Base-by-base conservation (phyloP, 2,329 filamentous ascomycete genomes). In the Aureobasidium sp. region DNA sequence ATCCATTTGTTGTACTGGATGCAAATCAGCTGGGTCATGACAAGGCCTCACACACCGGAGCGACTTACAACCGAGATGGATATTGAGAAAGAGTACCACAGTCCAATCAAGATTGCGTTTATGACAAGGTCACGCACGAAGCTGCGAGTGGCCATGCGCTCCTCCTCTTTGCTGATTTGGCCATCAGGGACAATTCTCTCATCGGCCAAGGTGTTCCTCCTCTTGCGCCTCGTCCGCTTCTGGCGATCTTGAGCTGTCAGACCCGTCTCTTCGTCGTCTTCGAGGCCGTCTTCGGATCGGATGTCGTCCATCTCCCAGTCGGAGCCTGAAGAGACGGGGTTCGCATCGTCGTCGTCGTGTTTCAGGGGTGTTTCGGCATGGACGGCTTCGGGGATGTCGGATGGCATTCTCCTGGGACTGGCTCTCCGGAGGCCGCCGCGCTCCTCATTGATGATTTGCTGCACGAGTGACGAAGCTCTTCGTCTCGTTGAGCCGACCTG, bases 1-100 rank as follows among this genome's bases (percentile, higher is more conserved):
- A 98, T 97, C 93, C 93, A 97, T 74, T 96, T 97, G 79, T 98
- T 98, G 77, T 97, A 98, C 85, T 93, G 61, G 14, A 4, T 4
- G 6, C 17, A 8, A 8, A 37, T 51, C 3, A 51, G 48, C 27
- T 19, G 55, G 37, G 21, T 29, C n/a, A 21, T 14, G 37, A 44
- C 30, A 29, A 45, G 27, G 35, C 25, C 1, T 37, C 19, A 4
- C 3, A 4, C 22, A 6, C 1, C 5, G 25, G 6, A 7, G 19
- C 35, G 35, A 75, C 85, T 74, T 78, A 91, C 87, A 62, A 96
- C 79, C 57, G 90, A 95, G 67, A 95, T 95, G 45, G 88, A 89
- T 59, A 97, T 79, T 16, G 90, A 96, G 70, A 97, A 97, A 34
- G 90, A 73, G 66, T 88, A 83, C 91, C 93, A 98, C 58, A 94